phyloP scores from a whole-genome alignment of 139 green algal species.

The Spirogloea muscicola region DNA sequence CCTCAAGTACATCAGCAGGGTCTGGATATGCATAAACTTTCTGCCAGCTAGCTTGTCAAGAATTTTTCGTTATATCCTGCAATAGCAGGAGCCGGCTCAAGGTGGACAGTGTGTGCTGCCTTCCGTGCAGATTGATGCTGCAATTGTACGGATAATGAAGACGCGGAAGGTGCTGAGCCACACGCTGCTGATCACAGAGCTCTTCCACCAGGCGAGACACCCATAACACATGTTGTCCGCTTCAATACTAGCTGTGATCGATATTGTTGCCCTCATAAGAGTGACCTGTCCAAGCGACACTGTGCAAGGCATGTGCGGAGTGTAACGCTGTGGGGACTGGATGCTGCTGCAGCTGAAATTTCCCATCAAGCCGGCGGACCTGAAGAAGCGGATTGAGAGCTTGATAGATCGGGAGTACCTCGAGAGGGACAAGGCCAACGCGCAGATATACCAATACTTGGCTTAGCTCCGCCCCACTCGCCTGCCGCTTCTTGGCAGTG shows the following conservation, averaged over 20 bases:
- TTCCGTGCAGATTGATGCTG: conserved; percentile 93
- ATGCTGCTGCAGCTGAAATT: conserved; percentile 89
- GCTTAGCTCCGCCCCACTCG: conserved; percentile 43
- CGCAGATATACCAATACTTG: conserved; percentile 54
- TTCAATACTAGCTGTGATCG: not conserved
- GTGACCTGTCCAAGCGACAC: no score
- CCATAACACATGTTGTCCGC: not conserved
- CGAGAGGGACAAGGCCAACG: conserved; percentile 56
- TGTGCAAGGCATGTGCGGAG: no score
- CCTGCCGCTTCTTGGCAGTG: no score
- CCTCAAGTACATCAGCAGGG: not conserved
- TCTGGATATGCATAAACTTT: not conserved
- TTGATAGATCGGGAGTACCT: conserved; percentile 98
- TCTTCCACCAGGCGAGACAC: conserved; percentile 57
- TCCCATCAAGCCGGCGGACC: conserved; percentile 75
- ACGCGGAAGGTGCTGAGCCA: conserved; percentile 87
- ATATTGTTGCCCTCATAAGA: no score
- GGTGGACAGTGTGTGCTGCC: no score
- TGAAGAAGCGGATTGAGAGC: conserved; percentile 97
- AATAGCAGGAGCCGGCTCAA: no score
- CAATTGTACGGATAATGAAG: conserved; percentile 98
- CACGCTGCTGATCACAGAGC: conserved; percentile 88
- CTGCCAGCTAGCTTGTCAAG: not conserved
- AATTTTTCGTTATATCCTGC: no score
- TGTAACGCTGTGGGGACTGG: no score